Percentiles rank a stretch among this genome's conserved stretches.
phyloP scores from a whole-genome alignment of 164 flowering plant species.

The Aristolochia californica region DNA sequence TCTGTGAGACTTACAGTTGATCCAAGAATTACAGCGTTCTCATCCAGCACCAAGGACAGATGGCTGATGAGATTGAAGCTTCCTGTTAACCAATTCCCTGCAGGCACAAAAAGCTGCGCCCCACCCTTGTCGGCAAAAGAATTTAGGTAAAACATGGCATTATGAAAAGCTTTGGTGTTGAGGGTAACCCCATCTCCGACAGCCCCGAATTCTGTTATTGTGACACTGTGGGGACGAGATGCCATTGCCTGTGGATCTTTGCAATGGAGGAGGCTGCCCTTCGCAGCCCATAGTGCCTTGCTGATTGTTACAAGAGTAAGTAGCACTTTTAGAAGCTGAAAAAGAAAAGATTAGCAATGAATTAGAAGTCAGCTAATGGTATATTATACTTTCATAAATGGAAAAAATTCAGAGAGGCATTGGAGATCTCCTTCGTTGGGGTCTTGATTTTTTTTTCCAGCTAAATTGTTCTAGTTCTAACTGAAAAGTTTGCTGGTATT shows the following conservation, averaged over 20 bases:
- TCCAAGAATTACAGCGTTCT: conserved; percentile 62
- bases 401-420: background rate
- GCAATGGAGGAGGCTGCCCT: conserved; percentile 26
- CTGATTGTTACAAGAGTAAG: conserved; percentile 29
- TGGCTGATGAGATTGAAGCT: conserved; percentile 70
- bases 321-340: conserved; percentile 37
- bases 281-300: conserved; percentile 26
- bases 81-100: conserved; percentile 72
- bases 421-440: background rate
- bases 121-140: conserved; percentile 80
- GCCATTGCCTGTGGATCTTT: conserved; percentile 11
- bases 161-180: conserved; percentile 71
- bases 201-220: conserved; percentile 69
- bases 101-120: conserved; percentile 72
- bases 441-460: background rate
- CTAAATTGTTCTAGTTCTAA: background rate
- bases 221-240: conserved; percentile 58
- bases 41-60: conserved; percentile 57
- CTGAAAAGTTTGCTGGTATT: background rate
- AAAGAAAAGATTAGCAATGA: background rate
- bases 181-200: conserved; percentile 77
- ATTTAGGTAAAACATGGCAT: conserved; percentile 72
- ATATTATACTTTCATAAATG: background rate
- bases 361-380: too few relatives aligned
- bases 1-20: conserved; percentile 31